These are phyloP conservation scores for Pichia rugopelliculosa DNA, from an alignment of 805 yeast species.

Conservation along the genomic window DNA sequence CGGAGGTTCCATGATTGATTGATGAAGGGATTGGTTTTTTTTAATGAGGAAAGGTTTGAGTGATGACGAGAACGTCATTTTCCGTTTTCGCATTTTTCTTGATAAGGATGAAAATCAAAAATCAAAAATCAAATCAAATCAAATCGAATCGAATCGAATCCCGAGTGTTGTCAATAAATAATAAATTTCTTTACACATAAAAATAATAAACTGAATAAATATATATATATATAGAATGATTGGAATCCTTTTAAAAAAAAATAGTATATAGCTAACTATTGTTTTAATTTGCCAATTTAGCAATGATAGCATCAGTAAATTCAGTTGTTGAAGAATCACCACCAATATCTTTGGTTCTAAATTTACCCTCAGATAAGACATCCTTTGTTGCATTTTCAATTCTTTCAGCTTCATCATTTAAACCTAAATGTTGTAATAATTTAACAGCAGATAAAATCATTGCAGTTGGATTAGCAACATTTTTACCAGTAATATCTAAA, in stretches of 20 bases:
- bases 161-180: neutral
- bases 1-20: constrained; percentile 17
- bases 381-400: constrained; percentile 84
- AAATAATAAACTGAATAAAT: neutral
- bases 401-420: constrained; percentile 75
- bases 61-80: too few relatives aligned
- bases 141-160: too few relatives aligned
- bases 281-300: constrained; percentile 41
- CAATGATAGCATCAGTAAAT: constrained; percentile 86
- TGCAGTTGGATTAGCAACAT: constrained; percentile 97
- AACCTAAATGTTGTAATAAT: constrained; percentile 92
- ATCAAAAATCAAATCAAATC: too few relatives aligned
- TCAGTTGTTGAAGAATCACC: constrained; percentile 86
- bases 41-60: too few relatives aligned
- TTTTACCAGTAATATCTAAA: constrained; percentile 88
- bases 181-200: neutral
- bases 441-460: constrained; percentile 87
- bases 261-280: neutral
- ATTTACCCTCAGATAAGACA: constrained; percentile 82
- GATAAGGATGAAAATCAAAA: too few relatives aligned
- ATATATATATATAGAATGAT: neutral
- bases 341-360: constrained; percentile 85
- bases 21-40: too few relatives aligned
- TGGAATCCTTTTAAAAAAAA: too few relatives aligned
- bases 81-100: too few relatives aligned